These are phyloP conservation scores for Diaporthe sp. DNA, from an alignment of 2,329 filamentous ascomycete genomes.

Conservation along the genomic window DNA sequence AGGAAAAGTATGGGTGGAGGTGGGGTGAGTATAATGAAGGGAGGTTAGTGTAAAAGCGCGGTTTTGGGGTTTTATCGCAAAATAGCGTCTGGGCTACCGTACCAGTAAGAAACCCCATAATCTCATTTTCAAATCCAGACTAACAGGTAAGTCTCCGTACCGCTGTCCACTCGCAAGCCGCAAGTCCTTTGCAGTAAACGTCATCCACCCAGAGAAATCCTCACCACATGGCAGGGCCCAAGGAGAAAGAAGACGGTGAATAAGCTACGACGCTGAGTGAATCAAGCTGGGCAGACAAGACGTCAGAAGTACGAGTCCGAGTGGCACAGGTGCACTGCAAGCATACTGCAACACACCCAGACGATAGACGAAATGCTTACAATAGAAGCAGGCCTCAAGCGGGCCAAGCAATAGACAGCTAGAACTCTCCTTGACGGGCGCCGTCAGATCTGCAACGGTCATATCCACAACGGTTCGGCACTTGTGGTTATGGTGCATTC, in stretches of 20 bases:
- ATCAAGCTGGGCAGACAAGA: neutral
- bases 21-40: no score
- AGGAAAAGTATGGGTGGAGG: no score
- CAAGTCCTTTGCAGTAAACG: neutral
- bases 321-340: neutral
- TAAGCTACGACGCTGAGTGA: neutral
- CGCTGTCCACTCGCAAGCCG: neutral
- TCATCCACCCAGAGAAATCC: constrained; percentile 14
- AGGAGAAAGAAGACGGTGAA: neutral
- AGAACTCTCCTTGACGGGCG: neutral
- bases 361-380: neutral
- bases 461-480: neutral
- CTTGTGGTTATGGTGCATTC: neutral
- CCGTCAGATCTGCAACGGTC: neutral
- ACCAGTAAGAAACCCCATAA: neutral
- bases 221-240: neutral
- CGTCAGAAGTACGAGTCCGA: neutral
- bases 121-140: constrained; percentile 14
- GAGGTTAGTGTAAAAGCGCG: no score
- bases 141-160: neutral
- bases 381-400: neutral
- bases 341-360: neutral
- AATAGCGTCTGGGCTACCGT: no score
- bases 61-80: no score
- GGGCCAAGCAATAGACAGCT: neutral